Evolutionary conservation across 2,329 filamentous ascomycete genomes (phyloP), one percentile per base, ranked within the genome.

Genomic region (Alternaria burnsii): DNA sequence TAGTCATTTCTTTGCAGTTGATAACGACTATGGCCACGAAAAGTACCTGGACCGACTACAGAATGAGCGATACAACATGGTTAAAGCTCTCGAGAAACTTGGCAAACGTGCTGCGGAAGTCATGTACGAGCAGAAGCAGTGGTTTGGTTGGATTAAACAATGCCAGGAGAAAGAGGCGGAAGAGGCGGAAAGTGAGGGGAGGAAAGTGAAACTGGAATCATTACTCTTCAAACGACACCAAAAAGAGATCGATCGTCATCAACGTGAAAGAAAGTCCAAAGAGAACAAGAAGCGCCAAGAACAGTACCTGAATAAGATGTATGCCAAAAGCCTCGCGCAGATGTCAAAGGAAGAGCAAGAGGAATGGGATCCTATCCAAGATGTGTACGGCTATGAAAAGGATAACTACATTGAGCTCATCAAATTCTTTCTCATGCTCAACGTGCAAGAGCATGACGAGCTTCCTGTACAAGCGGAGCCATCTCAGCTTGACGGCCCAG

Each of bases 281-380:
- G 40, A 41, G 18, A 41, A 22, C 18, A 70, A 79, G 56, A 78
- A 76, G 63, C 76, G 77, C 22, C 76, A 84, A 71, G 81, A 84
- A 44, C 74, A 76, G 7, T 83, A 78, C 57, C 74, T 85, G 5
- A 76, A 84, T 34, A 68, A 79, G 43, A 76, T 74, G 1, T 83
- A 81, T 65, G 73, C 75, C 50, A 79, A 84, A 60, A 74, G 80
- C 1, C 67, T 81, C 47, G 74, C 69, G 22, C 71, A 77, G n/a
- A 75, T 77, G 47, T 74, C 71, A 24, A 76, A 78, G 28, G 76
- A 77, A 24, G 78, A 78, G 59, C 64, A 72, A 40, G 69, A 71
- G 24, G 73, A 78, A 38, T 85, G 82, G 82, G 82, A 85, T 72
- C 82, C 82, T 7, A 82, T 84, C 51, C 80, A 83, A 36, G 81